These are phyloP conservation scores for Diplogelasinospora grovesii DNA, from an alignment of 495 filamentous ascomycete genomes.

Conservation along the genomic window DNA sequence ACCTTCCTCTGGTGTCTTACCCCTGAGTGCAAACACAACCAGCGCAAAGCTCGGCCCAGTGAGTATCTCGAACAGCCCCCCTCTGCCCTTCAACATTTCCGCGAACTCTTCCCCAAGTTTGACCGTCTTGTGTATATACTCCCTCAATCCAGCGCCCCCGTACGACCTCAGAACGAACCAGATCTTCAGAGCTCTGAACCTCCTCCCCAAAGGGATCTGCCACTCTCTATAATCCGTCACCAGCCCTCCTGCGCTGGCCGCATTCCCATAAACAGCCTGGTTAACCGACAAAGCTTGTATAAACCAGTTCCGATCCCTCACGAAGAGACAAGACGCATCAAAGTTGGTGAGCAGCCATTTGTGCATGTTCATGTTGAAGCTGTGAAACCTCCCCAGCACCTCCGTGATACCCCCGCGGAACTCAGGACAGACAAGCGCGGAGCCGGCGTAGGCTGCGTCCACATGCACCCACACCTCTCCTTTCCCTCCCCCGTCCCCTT, in stretches of 20 bases:
- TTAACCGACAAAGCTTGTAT: conserved; percentile 75
- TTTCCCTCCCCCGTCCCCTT: conserved; percentile 13
- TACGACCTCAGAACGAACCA: conserved; percentile 95
- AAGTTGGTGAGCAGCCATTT: conserved; percentile 97
- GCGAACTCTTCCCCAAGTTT: conserved; percentile 64
- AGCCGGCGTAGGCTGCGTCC: conserved; percentile 93
- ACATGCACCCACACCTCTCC: conserved; percentile 76
- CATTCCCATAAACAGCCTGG: conserved; percentile 70
- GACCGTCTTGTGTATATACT: conserved; percentile 62
- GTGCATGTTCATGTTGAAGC: conserved; percentile 94
- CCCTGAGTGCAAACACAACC: conserved; percentile 61
- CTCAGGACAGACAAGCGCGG: conserved; percentile 73
- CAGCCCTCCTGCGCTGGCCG: conserved; percentile 69
- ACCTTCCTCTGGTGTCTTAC: conserved; percentile 36
- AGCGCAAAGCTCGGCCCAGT: conserved; percentile 71
- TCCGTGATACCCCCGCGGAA: conserved; percentile 49
- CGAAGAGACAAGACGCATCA: conserved; percentile 78
- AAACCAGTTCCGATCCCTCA: conserved; percentile 67
- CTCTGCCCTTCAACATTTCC: conserved; percentile 44
- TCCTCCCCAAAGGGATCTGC: conserved; percentile 88
- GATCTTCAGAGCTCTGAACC: conserved; percentile 90
- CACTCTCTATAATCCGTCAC: conserved; percentile 98
- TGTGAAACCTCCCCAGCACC: conserved; percentile 60
- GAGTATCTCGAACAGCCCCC: conserved; percentile 73
- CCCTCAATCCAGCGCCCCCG: conserved; percentile 70